Evolutionary conservation across 306 rosid species (phyloP), one percentile per base, ranked within the genome.

Genomic region (Parietaria judaica): DNA sequence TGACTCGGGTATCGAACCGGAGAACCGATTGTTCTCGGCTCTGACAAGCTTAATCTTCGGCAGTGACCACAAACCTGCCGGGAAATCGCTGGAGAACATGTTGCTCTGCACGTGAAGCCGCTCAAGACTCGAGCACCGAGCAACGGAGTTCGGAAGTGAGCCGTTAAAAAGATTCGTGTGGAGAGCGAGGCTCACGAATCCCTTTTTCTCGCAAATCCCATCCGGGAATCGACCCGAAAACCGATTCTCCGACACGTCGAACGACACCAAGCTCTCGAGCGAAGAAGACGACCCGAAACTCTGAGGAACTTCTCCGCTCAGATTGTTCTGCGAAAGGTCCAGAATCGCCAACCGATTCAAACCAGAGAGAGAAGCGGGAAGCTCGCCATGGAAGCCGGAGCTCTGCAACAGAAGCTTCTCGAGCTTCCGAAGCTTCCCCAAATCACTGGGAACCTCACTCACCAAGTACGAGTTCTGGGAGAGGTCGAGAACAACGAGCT

Each of bases 21-120:
- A 84, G 72, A 92, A 82, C 15, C 79, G 65, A 63, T 92, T 92
- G 69, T 86, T 92, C 68, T 92, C 99, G 70, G 86, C 99, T 80
- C 99, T 75, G 10, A 92, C 76, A 63, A 86, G 99, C 84, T 84
- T 86, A 17, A 92, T 67, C 71, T 78, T 88, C 51, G 94, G 96
- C 14, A 88, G 57, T 17, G 99, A 88, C 95, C 95, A 92, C 41
- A 92, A 36, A 44, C 65, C 74, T 70, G 5, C 4, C 2, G 99
- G 95, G 59, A 92, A 84, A 61, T 79, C 88, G 34, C 95, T 96
- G 63, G 86, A 80, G 61, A 92, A 82, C 63, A 74, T 70, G 76
- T 92, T 92, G 81, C 86, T 84, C 81, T 92, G 99, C 67, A 92
- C 90, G 71, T 92, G 95, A 74, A 92, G 82, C 65, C 80, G 82